Evolutionary conservation across 2,329 filamentous ascomycete species (phyloP), one percentile per base, ranked within the genome.

Genomic region (Verruconis gallopava): DNA sequence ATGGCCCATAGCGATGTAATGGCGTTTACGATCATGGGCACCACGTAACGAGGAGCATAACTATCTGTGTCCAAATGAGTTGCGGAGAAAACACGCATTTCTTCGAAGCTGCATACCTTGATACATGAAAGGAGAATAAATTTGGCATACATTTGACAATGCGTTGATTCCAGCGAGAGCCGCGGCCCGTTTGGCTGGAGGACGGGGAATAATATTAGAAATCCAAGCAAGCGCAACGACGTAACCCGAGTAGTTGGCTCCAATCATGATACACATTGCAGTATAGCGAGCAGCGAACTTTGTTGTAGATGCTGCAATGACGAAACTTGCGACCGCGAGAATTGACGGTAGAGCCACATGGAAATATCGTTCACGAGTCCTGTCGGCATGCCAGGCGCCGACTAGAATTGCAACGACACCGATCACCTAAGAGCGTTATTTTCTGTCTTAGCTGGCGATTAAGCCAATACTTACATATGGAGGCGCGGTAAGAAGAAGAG

Each of bases 101-200:
- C n/a, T n/a, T n/a, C n/a, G n/a, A n/a, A n/a, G n/a, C n/a, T n/a
- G n/a, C n/a, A n/a, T n/a, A n/a, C 72, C 63, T 13, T 72, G 71
- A 50, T 82, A 84, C 67, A 82, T 72, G 51, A 80, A 81, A 43
- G 66, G 71, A 1, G 76, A 75, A 52, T 80, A 86, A 49, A 88
- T 86, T 37, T 71, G 76, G 34, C 73, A 75, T 9, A 69, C 67
- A 55, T 88, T 85, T n/a, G 71, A 73, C 5, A 84, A 67, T 2
- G 78, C 77, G 53, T 89, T 89, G 59, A 86, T 83, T 47, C 81
- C 77, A 1, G 81, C 83, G 4, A 88, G 57, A 0, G 80, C 81
- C 0, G 80, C 75, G 2, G 77, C 77, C 45, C 81, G 72, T 63
- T 86, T 86, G 2, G 81, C 77, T 0, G 81, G 79, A 2, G 84